Percentiles rank a stretch among this genome's conserved stretches.
These are phyloP conservation scores for Canavalia ensiformis DNA, from an alignment of 306 rosid species.

Conservation along the genomic window DNA sequence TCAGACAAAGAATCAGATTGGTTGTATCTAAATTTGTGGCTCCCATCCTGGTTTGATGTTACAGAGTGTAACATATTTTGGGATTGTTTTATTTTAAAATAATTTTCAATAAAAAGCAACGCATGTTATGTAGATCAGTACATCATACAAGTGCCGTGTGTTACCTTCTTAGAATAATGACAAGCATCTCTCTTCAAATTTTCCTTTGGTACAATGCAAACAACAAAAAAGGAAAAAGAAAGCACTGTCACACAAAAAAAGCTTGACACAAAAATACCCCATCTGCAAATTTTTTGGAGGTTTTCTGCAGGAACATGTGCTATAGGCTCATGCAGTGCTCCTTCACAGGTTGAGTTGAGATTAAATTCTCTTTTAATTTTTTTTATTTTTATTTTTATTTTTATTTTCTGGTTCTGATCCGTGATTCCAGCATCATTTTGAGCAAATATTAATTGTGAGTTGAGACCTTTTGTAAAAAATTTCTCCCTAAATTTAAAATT, in stretches of 20 bases:
- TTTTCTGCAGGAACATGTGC: slow-evolving; percentile 17
- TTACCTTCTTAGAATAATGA: slow-evolving; percentile 33
- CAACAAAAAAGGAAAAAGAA: slow-evolving; percentile 1
- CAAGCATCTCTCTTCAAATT: slow-evolving; percentile 9
- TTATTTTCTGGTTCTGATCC: not conserved
- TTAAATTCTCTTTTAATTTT: not conserved
- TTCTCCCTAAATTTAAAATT: not conserved
- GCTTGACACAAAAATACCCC: not conserved
- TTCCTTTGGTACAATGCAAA: not conserved
- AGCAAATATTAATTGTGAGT: not conserved
- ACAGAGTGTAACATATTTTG: not conserved
- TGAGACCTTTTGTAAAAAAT: not conserved
- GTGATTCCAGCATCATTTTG: not conserved
- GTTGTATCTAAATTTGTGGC: slow-evolving; percentile 33
- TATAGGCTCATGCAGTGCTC: slow-evolving; percentile 1
- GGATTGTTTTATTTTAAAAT: not conserved
- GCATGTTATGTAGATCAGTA: slow-evolving; percentile 26
- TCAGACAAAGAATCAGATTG: slow-evolving; percentile 16
- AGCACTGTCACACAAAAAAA: not conserved
- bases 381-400: not conserved
- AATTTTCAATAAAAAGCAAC: not conserved
- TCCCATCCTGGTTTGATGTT: slow-evolving; percentile 6
- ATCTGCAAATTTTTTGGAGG: not conserved
- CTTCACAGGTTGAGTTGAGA: slow-evolving; percentile 4
- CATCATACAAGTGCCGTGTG: slow-evolving; percentile 34